These are phyloP conservation scores for Colletotrichum echinochloae DNA, from an alignment of 2,329 filamentous ascomycete species.

Conservation along the genomic window DNA sequence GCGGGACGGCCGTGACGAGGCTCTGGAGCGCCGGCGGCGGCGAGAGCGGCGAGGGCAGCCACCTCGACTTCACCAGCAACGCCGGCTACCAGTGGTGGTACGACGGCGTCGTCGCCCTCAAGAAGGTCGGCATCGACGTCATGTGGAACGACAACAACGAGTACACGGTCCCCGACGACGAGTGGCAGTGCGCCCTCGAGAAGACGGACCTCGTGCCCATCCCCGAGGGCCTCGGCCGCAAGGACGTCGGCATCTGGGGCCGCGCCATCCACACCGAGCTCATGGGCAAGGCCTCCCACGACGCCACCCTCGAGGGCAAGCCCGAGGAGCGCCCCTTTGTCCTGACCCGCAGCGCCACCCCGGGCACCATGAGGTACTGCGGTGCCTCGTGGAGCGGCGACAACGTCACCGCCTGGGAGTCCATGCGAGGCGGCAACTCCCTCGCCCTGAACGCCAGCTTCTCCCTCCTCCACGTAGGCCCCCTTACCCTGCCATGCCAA, in stretches of 20 bases:
- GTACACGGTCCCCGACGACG: slow-evolving; percentile 74
- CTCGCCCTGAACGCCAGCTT: slow-evolving; percentile 76
- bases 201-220: slow-evolving; percentile 49
- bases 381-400: slow-evolving; percentile 82
- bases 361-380: slow-evolving; percentile 77
- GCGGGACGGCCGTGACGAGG: slow-evolving; percentile 66
- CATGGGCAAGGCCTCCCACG: slow-evolving; percentile 77
- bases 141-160: slow-evolving; percentile 88
- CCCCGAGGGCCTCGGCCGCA: slow-evolving; percentile 52
- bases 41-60: slow-evolving; percentile 76
- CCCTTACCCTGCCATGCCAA: too few species aligned
- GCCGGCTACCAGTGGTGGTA: slow-evolving; percentile 79
- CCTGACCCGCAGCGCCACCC: slow-evolving; percentile 76
- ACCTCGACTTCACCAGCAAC: slow-evolving; percentile 79
- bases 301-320: slow-evolving; percentile 69
- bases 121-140: slow-evolving; percentile 73
- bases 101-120: slow-evolving; percentile 72
- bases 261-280: slow-evolving; percentile 77
- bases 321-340: slow-evolving; percentile 74
- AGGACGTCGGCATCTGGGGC: slow-evolving; percentile 75
- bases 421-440: slow-evolving; percentile 78
- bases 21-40: slow-evolving; percentile 81
- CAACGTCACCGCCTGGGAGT: slow-evolving; percentile 79
- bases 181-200: slow-evolving; percentile 72
- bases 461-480: slow-evolving; percentile 69